Evolutionary conservation across 2,329 filamentous ascomycete species (phyloP), one percentile per base, ranked within the genome.

Genomic region (Paecilomyces dactylethromorphus): DNA sequence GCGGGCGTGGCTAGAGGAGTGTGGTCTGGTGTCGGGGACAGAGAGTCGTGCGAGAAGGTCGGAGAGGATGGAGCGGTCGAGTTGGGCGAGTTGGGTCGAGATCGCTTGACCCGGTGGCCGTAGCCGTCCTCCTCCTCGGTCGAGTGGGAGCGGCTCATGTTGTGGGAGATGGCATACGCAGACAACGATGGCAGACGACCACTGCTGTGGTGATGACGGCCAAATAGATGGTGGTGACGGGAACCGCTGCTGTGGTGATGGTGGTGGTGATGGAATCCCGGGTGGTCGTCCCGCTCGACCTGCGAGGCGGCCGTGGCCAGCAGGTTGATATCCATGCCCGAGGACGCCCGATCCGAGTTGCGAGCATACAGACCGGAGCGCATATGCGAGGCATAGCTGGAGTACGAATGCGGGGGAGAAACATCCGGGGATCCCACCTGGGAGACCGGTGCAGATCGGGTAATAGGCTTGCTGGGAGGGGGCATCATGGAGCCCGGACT

Each of bases 1-100:
- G 92, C 93, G 3, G 93, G 93, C 4, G 93, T 99, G 29, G 92
- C 93, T 58, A 97, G 86, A n/a, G 93, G 93, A n/a, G 94, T 97
- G 79, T 97, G 92, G 70, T 97, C 93, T 11, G 93, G 94, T 1
- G 93, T 99, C 3, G 93, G 94, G 10, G 93, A 97, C 53, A 93
- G 84, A 11, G 93, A 97, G 75, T 96, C 92, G 77, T 97, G 92
- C 1, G 93, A 97, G 74, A 97, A 96, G 3, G 92, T 97, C 26
- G 93, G 93, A 32, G 93, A 97, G 26, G 93, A 96, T 21, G 94
- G 94, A 54, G 93, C 93, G 1, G 93, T 97, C 8, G 92, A 97
- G 77, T 95, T 91, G 56, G 93, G 94, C 35, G 93, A 97, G 74
- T 92, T 94, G 51, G 94, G 93, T 66, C 93, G 82, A 60, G 93